Evolutionary conservation across 176 grass and related monocot genomes (phyloP).

Genomic region (Lolium rigidum): DNA sequence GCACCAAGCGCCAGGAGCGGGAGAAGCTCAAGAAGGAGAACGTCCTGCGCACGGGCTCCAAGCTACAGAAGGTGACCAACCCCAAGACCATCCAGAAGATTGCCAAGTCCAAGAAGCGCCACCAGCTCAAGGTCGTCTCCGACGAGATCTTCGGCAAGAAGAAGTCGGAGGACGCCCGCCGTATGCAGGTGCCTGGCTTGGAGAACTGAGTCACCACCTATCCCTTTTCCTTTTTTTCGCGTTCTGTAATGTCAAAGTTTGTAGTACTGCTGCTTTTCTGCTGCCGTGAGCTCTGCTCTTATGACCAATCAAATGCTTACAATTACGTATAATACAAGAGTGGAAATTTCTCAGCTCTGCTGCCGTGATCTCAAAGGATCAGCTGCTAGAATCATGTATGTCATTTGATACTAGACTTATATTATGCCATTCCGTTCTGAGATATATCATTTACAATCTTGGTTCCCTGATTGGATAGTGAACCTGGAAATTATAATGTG

Average conservation of each 20-base stretch:
- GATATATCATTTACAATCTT: no score
- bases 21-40: slow-evolving; percentile 98
- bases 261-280: slow-evolving; percentile 9
- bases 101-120: slow-evolving; percentile 85
- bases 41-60: slow-evolving; percentile 71
- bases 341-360: no score
- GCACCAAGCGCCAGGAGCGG: slow-evolving; percentile 75
- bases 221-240: neutral
- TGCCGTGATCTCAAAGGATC: no score
- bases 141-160: slow-evolving; percentile 71
- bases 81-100: slow-evolving; percentile 98
- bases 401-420: no score
- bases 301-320: slow-evolving; percentile 7
- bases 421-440: no score
- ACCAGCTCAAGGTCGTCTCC: slow-evolving; percentile 77
- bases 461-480: no score
- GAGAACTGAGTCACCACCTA: slow-evolving; percentile 26
- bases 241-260: slow-evolving; percentile 14
- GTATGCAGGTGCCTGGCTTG: slow-evolving; percentile 52
- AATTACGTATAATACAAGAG: neutral
- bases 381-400: no score
- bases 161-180: slow-evolving; percentile 54
- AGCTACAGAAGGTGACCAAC: slow-evolving; percentile 88
- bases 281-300: neutral
- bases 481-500: no score